Evolutionary conservation across 106 monocot species (phyloP), one percentile per base, ranked within the genome.

Genomic region (Vanilla planifolia): DNA sequence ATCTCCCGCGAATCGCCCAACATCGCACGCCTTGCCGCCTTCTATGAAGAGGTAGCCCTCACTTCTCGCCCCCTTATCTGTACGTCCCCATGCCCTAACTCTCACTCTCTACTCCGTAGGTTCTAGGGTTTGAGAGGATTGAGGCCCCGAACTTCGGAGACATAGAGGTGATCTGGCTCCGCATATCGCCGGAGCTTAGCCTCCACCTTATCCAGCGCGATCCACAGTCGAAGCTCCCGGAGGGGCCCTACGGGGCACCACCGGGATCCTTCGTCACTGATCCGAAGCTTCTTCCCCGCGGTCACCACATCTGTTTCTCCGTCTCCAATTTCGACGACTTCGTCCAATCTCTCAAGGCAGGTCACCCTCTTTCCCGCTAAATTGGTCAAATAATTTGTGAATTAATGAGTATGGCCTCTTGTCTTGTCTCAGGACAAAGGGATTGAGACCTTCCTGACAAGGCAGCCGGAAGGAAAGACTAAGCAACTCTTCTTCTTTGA

Each of bases 401-500:
- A 35, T 57, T 57, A 15, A 28, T 10, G 26, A 11, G 16, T 24
- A 35, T 8, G 10, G 2, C 5, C n/a, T 35, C 29, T 22, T 55
- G 39, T 22, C 20, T 68, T 24, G 52, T 55, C 34, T 15, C 23
- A 81, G 75, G 75, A 81, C 39, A 76, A 63, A 55, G 92, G 84
- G 42, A 79, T 88, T 35, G 68, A 73, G 65, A 65, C 56, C 5
- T 80, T 67, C 60, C 84, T 88, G 83, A 71, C 71, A 64, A 76
- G 67, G n/a, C 92, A 92, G 52, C 79, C 81, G 1, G 75, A 84
- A 76, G 88, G 92, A 28, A 84, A 73, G 65, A 88, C 92, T 15
- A 84, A 71, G 61, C 92, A 92, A 58, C 76, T 81, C 34, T 92
- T 92, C 92, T 92, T 92, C 78, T 92, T 92, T 71, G 92, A 92